These are phyloP conservation scores for Polychaeton citri DNA, from an alignment of 2,329 filamentous ascomycete species.

Conservation along the genomic window DNA sequence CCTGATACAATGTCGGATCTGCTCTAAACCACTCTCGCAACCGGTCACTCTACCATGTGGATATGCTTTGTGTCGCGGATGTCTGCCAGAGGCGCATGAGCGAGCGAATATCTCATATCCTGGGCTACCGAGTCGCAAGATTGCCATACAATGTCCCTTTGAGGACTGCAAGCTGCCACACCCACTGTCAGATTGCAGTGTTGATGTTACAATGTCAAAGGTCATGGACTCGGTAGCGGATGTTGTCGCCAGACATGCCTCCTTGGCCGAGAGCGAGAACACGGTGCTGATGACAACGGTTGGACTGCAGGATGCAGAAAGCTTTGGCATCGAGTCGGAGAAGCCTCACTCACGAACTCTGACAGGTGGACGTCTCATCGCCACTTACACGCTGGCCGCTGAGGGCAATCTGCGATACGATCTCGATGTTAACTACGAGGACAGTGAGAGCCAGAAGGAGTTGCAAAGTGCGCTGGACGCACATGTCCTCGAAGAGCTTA, in stretches of 20 bases:
- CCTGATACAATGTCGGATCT: slow-evolving; percentile 64
- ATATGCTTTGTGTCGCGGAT: slow-evolving; percentile 59
- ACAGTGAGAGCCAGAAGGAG: slow-evolving; percentile 23
- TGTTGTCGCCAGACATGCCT: slow-evolving; percentile 34
- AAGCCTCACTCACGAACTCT: slow-evolving; percentile 29
- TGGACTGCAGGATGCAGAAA: slow-evolving; percentile 21
- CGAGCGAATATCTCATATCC: slow-evolving; percentile 68
- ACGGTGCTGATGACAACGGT: slow-evolving; percentile 30
- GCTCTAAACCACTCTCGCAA: slow-evolving; percentile 52
- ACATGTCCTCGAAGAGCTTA: slow-evolving; percentile 43
- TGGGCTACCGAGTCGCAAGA: slow-evolving; percentile 48
- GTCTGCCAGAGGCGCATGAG: slow-evolving; percentile 53
- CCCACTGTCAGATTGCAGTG: slow-evolving; percentile 59
- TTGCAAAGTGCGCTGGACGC: slow-evolving; percentile 28
- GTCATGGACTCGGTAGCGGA: slow-evolving; percentile 47
- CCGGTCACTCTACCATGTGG: slow-evolving; percentile 75
- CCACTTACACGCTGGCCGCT: slow-evolving; percentile 53
- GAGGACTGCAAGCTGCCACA: slow-evolving; percentile 55
- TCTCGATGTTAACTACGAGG: slow-evolving; percentile 41
- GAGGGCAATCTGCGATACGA: slow-evolving; percentile 45
- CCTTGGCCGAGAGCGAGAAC: slow-evolving; percentile 16
- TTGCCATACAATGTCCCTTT: slow-evolving; percentile 65
- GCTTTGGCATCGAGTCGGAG: slow-evolving; percentile 18
- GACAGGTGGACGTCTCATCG: slow-evolving; percentile 46
- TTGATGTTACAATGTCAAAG: slow-evolving; percentile 66